Base-by-base conservation (phyloP, 1,139 yeast genomes). In the Suhomyces maxii region DNA sequence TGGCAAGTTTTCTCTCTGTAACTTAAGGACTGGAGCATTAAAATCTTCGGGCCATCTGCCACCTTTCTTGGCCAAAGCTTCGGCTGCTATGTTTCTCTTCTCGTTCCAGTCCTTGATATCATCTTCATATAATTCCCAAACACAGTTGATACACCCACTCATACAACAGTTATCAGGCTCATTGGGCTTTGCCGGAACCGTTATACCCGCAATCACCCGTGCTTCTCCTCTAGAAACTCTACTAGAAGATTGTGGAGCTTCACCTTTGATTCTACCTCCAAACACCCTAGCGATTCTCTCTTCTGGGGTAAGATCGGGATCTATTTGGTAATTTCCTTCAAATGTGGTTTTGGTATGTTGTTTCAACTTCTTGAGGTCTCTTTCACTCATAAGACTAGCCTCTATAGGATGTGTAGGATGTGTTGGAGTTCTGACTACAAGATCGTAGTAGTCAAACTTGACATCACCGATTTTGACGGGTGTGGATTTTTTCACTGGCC, bases 91-190 rank as follows among this genome's bases (percentile, higher is more conserved):
- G 41, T 67, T 66, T 32, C 96, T 73, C 56, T 75, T 68, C 1
- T 54, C 62, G 57, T 82, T 80, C 96, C 97, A 93, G 26, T 89
- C 90, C 53, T 82, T 84, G 42, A 91, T 59, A 62, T 93, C 98
- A 45, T 91, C 97, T 55, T 86, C 84, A 64, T 82, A 93, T 47
- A 88, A 69, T 57, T 91, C 97, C 98, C 98, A 93, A 1, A 93
- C 98, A 66, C 99, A 93, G 65, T 91, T 89, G 36, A 89, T 83
- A 64, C 99, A 93, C 1, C 99, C 99, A 53, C 95, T 85, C 96
- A 90, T 90, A 64, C 99, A 93, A 64, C 99, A 93, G 64, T 91
- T 90, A 58, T 90, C 96, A 2, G 98, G 98, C 58, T 89, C 96
- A 6, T 71, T 73, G 1, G 99, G 99, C 58, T 77, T 78, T 13